Conservation (phyloP, 192 early-diverging fungal species). For the Backusella mclennaniae region DNA sequence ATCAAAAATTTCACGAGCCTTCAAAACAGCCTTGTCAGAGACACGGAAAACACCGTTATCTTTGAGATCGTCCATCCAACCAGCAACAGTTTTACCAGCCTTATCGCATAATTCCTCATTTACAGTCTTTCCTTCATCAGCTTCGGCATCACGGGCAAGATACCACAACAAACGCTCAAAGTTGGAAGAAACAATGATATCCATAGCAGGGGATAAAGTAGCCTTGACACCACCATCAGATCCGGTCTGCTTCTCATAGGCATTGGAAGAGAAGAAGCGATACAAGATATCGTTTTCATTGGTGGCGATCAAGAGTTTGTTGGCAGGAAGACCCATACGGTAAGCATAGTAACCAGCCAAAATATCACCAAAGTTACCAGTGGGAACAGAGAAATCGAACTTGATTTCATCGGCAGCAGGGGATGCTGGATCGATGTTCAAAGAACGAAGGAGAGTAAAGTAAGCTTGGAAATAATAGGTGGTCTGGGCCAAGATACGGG, state of each 20-base stretch:
- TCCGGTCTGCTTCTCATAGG: slow-evolving; percentile 74
- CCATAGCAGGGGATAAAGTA: slow-evolving; percentile 95
- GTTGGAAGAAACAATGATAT: slow-evolving; percentile 94
- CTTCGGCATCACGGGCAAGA: slow-evolving; percentile 62
- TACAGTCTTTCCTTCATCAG: slow-evolving; percentile 29
- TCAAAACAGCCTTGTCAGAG: slow-evolving; percentile 51
- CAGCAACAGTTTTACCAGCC: slow-evolving; percentile 57
- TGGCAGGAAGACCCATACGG: slow-evolving; percentile 88
- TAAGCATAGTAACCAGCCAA: slow-evolving; percentile 92
- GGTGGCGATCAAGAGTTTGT: slow-evolving; percentile 85
- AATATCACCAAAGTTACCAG: slow-evolving; percentile 97
- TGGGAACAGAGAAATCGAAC: slow-evolving; percentile 83
- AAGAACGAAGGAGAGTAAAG: slow-evolving; percentile 56
- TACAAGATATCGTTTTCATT: slow-evolving; percentile 98
- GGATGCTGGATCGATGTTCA: slow-evolving; percentile 47
- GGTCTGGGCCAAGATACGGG: slow-evolving; percentile 93
- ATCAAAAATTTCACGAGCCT: slow-evolving; percentile 70
- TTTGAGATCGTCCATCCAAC: slow-evolving; percentile 83
- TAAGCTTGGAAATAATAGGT: slow-evolving; percentile 96
- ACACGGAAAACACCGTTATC: slow-evolving; percentile 72
- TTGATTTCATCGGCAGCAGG: slow-evolving; percentile 42
- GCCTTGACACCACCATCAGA: slow-evolving; percentile 57
- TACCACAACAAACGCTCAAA: slow-evolving; percentile 98
- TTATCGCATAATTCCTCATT: slow-evolving; percentile 29
- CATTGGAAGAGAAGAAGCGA: slow-evolving; percentile 86